phyloP scores from a whole-genome alignment of 2,329 filamentous ascomycete genomes.

The Aspergillus aculeatinus region DNA sequence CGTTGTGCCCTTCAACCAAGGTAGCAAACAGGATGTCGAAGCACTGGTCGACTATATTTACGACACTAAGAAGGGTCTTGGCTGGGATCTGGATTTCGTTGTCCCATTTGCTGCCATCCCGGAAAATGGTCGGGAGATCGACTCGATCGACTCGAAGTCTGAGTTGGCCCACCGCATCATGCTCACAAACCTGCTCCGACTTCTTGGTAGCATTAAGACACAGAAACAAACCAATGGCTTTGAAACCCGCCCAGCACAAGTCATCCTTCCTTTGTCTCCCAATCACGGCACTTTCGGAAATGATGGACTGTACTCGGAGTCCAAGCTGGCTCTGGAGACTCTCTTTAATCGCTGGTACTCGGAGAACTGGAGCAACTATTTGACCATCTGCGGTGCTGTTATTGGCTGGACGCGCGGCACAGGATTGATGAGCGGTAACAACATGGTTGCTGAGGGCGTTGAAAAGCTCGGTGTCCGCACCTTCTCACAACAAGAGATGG shows the following conservation, averaged over 20 bases:
- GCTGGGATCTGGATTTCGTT: slow-evolving; percentile 96
- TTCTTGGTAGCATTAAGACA: slow-evolving; percentile 84
- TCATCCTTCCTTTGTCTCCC: slow-evolving; percentile 90
- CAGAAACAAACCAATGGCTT: slow-evolving; percentile 86
- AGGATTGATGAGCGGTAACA: slow-evolving; percentile 96
- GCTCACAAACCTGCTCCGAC: slow-evolving; percentile 92
- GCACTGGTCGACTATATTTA: slow-evolving; percentile 95
- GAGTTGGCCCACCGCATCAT: slow-evolving; percentile 98
- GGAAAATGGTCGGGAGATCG: slow-evolving; percentile 96
- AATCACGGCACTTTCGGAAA: slow-evolving; percentile 99
- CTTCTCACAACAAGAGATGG: slow-evolving; percentile 99
- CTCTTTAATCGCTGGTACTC: slow-evolving; percentile 99
- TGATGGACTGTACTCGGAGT: slow-evolving; percentile 97
- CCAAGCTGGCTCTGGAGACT: slow-evolving; percentile 93
- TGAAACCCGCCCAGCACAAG: slow-evolving; percentile 93
- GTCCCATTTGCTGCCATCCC: slow-evolving; percentile 97
- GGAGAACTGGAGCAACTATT: slow-evolving; percentile 94
- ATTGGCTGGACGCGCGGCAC: slow-evolving; percentile 99
- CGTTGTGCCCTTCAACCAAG: slow-evolving; percentile 98
- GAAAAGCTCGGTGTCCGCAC: slow-evolving; percentile 96
- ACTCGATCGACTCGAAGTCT: slow-evolving; percentile 93
- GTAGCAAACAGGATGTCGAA: slow-evolving; percentile 96
- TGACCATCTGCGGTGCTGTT: slow-evolving; percentile 96
- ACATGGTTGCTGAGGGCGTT: slow-evolving; percentile 93
- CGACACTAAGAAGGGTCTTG: slow-evolving; percentile 90